Percentiles rank a stretch among this genome's conserved stretches.
phyloP scores from a whole-genome alignment of 768 basidiomycete genomes.

The Pleurotus cornucopiae region DNA sequence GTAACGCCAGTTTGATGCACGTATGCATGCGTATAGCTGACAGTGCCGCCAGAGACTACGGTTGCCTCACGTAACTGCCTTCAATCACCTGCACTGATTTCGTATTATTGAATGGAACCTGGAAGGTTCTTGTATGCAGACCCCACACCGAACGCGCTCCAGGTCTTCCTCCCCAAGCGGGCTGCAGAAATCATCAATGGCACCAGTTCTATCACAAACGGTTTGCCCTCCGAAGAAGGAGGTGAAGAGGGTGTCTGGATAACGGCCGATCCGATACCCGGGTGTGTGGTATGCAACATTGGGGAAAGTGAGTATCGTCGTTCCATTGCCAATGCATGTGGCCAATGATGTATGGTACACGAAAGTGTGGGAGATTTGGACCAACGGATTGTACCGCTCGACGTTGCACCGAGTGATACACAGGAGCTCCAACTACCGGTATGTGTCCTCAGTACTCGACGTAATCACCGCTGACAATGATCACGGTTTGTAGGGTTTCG shows the following conservation, averaged over 20 bases:
- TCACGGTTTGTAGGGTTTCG: slow-evolving; percentile 53
- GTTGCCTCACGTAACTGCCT: slow-evolving; percentile 67
- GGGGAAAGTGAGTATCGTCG: slow-evolving; percentile 69
- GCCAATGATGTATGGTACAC: too few species aligned
- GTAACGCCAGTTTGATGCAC: slow-evolving; percentile 28
- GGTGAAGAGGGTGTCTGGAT: slow-evolving; percentile 71
- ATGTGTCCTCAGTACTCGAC: too few species aligned
- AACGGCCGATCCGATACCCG: slow-evolving; percentile 77
- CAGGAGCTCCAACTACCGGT: slow-evolving; percentile 49
- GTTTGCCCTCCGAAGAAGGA: slow-evolving; percentile 48
- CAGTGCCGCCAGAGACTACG: slow-evolving; percentile 67
- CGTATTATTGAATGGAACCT: neutral
- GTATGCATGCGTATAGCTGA: neutral
- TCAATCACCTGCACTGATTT: slow-evolving; percentile 7
- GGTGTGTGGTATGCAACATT: slow-evolving; percentile 86
- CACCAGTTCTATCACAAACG: slow-evolving; percentile 22
- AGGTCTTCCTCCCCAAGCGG: slow-evolving; percentile 61
- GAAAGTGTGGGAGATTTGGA: slow-evolving; percentile 91
- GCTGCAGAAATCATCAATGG: slow-evolving; percentile 21
- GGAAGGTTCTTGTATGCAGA: slow-evolving; percentile 88
- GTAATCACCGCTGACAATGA: neutral
- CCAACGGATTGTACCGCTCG: slow-evolving; percentile 78
- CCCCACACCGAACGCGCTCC: slow-evolving; percentile 72
- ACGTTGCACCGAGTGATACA: slow-evolving; percentile 92
- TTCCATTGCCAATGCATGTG: neutral